Conservation (phyloP, 495 filamentous ascomycete genomes). For the Pseudomonodictys pantanalensis region DNA sequence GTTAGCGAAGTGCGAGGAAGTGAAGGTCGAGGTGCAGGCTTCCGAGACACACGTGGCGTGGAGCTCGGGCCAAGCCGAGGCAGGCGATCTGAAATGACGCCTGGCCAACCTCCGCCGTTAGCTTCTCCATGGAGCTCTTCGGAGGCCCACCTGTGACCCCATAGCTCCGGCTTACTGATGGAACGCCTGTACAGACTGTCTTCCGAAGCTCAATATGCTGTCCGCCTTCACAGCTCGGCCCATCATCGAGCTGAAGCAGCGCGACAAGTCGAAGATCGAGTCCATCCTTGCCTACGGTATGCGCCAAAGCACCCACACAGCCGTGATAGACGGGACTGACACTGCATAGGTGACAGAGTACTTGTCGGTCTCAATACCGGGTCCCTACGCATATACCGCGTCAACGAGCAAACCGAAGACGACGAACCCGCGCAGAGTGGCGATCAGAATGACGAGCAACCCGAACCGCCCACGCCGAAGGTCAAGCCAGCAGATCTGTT, state of each 20-base stretch:
- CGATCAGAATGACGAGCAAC: conserved; percentile 41
- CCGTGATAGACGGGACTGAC: conserved; percentile 17
- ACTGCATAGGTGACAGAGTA: conserved; percentile 68
- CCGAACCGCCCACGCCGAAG: conserved; percentile 40
- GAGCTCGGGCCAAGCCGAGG: no score
- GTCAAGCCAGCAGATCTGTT: conserved; percentile 74
- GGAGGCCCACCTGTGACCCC: conserved; percentile 3
- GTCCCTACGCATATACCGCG: conserved; percentile 82
- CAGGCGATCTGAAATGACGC: no score
- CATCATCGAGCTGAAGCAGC: conserved; percentile 90
- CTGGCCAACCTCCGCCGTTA: no score
- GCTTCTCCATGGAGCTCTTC: conserved; percentile 2
- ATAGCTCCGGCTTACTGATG: background rate
- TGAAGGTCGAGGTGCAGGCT: no score
- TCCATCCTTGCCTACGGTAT: conserved; percentile 84
- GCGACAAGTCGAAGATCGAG: conserved; percentile 95
- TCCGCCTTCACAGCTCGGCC: conserved; percentile 96
- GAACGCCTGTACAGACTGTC: background rate
- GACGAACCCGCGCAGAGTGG: conserved; percentile 28
- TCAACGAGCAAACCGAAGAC: conserved; percentile 61
- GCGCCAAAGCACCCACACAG: conserved; percentile 13
- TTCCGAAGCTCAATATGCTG: conserved; percentile 65
- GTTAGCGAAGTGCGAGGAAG: no score
- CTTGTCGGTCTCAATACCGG: conserved; percentile 89
- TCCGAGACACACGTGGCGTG: no score